Evolutionary conservation across 768 basidiomycete species (phyloP).

Genomic region (Myochromella boudieri): DNA sequence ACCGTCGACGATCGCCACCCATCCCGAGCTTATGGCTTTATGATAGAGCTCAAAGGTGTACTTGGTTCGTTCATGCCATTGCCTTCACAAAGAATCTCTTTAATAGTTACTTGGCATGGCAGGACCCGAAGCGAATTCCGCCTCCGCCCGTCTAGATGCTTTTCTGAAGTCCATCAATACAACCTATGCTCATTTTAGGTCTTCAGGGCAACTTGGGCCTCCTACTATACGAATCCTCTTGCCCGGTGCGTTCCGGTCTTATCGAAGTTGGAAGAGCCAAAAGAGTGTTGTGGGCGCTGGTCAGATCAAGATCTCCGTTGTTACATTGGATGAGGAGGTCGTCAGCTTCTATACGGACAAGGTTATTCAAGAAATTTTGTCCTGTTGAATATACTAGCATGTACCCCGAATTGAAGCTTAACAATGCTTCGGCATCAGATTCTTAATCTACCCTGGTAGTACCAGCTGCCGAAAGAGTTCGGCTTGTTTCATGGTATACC

Average conservation of each 20-base stretch:
- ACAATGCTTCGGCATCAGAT: conserved; percentile 23
- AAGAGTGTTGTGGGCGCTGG: conserved; percentile 5
- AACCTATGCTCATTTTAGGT: conserved; percentile 2
- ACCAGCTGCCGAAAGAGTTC: conserved; percentile 34
- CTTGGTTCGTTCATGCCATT: conserved; percentile 4
- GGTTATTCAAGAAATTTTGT: conserved; percentile 10
- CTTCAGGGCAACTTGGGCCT: background rate
- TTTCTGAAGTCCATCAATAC: conserved; percentile 2
- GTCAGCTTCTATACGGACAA: conserved; percentile 8
- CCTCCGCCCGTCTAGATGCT: conserved; percentile 2
- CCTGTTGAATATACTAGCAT: no score
- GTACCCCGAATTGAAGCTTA: no score
- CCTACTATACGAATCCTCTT: conserved; percentile 13
- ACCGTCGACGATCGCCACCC: conserved; percentile 11
- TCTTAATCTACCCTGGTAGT: conserved; percentile 38
- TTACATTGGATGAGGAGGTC: conserved; percentile 4
- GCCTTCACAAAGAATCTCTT: no score
- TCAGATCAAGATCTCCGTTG: conserved; percentile 12
- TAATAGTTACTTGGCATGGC: background rate
- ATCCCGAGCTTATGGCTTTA: conserved; percentile 10
- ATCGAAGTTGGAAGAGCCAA: conserved; percentile 14
- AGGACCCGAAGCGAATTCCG: conserved; percentile 7
- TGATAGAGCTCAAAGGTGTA: conserved; percentile 11
- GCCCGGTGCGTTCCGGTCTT: conserved; percentile 15
- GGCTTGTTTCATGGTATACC: conserved; percentile 37